Evolutionary conservation across 164 flowering plant genomes (phyloP), one percentile per base, ranked within the genome.

Genomic region (Vitis riparia): DNA sequence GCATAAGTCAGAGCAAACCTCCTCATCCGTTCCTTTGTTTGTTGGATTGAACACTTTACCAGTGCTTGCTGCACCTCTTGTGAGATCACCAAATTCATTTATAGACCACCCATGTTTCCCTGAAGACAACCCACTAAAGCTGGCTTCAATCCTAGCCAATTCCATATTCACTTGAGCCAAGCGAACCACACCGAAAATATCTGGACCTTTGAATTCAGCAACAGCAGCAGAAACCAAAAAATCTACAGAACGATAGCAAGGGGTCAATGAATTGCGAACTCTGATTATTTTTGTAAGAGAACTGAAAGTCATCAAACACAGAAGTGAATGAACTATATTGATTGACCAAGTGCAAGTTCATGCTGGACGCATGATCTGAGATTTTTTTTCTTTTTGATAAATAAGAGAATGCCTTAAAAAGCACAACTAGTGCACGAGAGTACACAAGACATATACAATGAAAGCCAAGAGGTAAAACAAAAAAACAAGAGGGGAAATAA

Each of bases 181-280:
- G 16, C 99, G 92, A 77, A 90, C 97, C 55, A 95, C 99, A 19
- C 98, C 99, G 80, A 87, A 91, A 51, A 91, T 76, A 60, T 79
- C 77, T 6, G 98, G 99, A 66, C 99, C 97, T 81, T 95, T 95
- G 75, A 93, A 93, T 75, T 95, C 99, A 32, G 98, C 86, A 71
- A 95, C 99, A 66, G 95, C 97, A 61, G 98, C 94, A 52, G 98
- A 95, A 49, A 95, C 77, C 65, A 90, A 77, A 74, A 95, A 91
- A 68, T 91, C 97, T 95, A 88, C 73, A 78, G 12, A 48, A 14
- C 57, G 63, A 55, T n/a, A 50, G 47, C 55, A 74, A 29, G 2
- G 29, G 19, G 10, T 51, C 56, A 57, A 10, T n/a, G 3, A 12
- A 16, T 51, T 55, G 13, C 52, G 7, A 37, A 37, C 5, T 5